These are phyloP conservation scores for Cutaneotrichosporon mucoides DNA, from an alignment of 1,284 basidiomycete species.

Conservation along the genomic window DNA sequence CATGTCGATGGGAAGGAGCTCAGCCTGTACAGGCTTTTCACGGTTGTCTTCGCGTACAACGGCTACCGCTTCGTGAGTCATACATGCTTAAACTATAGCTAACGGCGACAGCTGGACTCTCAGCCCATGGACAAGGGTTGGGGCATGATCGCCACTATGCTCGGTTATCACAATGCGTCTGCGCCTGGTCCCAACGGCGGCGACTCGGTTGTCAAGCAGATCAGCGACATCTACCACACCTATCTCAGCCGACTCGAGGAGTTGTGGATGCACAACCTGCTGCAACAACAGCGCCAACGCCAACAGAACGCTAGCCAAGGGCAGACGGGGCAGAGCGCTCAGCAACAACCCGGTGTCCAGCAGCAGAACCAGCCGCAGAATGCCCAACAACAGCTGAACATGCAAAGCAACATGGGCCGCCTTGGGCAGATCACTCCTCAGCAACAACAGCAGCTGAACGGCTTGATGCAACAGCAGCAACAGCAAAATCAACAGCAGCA, in stretches of 20 bases:
- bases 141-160: slow-evolving; percentile 7
- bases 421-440: slow-evolving; percentile 4
- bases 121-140: slow-evolving; percentile 17
- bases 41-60: slow-evolving; percentile 12
- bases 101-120: slow-evolving; percentile 9
- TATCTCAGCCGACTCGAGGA: slow-evolving; percentile 12
- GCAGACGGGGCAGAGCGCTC: neutral
- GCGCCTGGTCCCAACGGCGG: slow-evolving; percentile 3
- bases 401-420: neutral
- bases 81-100: neutral
- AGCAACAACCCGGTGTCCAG: slow-evolving; percentile 3
- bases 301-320: neutral
- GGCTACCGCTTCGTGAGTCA: slow-evolving; percentile 21
- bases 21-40: slow-evolving; percentile 19
- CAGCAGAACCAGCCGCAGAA: slow-evolving; percentile 11
- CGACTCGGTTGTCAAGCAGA: slow-evolving; percentile 13
- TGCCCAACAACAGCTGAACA: slow-evolving; percentile 3
- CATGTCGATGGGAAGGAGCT: slow-evolving; percentile 15
- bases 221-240: slow-evolving; percentile 16
- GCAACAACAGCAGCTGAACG: slow-evolving; percentile 8
- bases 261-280: slow-evolving; percentile 14
- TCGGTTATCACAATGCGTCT: slow-evolving; percentile 8
- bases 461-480: slow-evolving; percentile 11
- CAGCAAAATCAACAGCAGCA: slow-evolving; percentile 11
- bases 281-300: slow-evolving; percentile 10